A percentile compares a stretch with the other conserved stretches of the same genome.
Conservation (phyloP, 441 rosid species). For the Populus hybrid region DNA sequence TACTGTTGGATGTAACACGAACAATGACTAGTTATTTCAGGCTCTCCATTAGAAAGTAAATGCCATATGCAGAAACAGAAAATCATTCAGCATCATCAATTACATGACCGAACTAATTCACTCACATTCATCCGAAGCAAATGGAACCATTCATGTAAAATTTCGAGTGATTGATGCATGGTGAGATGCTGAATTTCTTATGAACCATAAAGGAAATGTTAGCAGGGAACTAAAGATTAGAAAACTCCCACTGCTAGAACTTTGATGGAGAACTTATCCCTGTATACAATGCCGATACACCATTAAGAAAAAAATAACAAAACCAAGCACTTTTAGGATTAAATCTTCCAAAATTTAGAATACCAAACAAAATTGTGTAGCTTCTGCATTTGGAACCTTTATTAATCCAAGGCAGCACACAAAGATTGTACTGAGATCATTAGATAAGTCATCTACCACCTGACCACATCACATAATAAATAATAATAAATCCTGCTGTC, state of each 20-base stretch:
- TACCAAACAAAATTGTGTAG: conserved; percentile 25
- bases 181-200: neutral
- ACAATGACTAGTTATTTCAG: neutral
- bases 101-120: neutral
- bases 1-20: neutral
- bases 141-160: neutral
- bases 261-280: neutral
- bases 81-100: neutral
- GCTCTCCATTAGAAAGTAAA: neutral
- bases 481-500: conserved; percentile 1
- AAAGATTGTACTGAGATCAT: conserved; percentile 9
- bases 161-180: neutral
- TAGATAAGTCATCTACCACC: conserved; percentile 3
- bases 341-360: conserved; percentile 16
- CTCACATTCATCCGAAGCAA: neutral
- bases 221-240: neutral
- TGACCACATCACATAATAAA: neutral
- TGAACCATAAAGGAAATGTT: neutral
- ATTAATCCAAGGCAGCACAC: conserved; percentile 4
- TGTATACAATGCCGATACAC: neutral
- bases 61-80: neutral
- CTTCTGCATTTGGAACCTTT: conserved; percentile 7
- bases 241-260: neutral
- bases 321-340: neutral
- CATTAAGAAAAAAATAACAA: neutral